Conservation (phyloP, 106 monocot species). For the Allium fistulosum region DNA sequence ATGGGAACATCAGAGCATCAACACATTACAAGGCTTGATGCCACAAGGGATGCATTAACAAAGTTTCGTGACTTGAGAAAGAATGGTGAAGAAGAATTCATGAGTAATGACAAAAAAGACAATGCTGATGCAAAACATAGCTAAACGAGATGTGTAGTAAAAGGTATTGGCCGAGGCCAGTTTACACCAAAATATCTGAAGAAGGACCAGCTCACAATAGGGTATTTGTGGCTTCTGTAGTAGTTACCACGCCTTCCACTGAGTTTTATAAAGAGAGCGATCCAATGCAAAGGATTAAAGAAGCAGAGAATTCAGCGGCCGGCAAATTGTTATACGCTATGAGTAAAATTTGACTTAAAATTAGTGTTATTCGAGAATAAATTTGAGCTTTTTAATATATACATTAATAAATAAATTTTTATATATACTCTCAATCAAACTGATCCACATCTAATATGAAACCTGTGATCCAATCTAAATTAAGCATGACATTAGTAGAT, state of each 20-base stretch:
- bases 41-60: conserved; percentile 41
- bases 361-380: no score
- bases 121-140: conserved; percentile 21
- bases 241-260: conserved; percentile 6
- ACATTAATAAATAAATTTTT: no score
- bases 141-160: conserved; percentile 42
- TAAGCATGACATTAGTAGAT: no score
- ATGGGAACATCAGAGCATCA: conserved; percentile 33
- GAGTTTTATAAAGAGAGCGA: conserved; percentile 14
- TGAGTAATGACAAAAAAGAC: background rate
- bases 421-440: no score
- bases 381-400: no score
- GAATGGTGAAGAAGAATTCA: background rate
- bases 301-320: conserved; percentile 47
- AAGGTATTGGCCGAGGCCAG: conserved; percentile 30
- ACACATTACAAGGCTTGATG: conserved; percentile 44
- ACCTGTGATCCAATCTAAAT: no score
- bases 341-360: no score
- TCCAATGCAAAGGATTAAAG: conserved; percentile 20
- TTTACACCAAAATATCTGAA: conserved; percentile 18
- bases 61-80: conserved; percentile 9
- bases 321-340: conserved; percentile 11
- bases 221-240: conserved; percentile 40
- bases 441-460: no score
- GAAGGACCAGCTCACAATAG: conserved; percentile 34